Evolutionary conservation across 371 early-diverging fungal species (phyloP), one percentile per base, ranked within the genome.

Genomic region (Rhizopus delemar): DNA sequence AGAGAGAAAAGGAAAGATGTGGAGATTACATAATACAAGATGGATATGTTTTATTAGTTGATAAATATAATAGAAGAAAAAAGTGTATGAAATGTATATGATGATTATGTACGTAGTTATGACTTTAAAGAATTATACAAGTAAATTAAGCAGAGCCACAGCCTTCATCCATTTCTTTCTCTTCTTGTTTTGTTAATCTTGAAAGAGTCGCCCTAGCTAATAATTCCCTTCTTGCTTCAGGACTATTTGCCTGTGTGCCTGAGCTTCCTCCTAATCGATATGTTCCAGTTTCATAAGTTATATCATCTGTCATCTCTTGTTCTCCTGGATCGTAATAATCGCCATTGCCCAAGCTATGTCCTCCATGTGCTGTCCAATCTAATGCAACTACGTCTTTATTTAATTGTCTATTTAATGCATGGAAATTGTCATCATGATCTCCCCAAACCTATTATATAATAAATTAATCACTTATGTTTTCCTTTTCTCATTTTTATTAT

Each of bases 361-460:
- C 89, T 3, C 83, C 75, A 53, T 77, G 74, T 3, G 76, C 77
- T 13, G 85, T 85, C 87, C 88, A 86, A 56, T 89, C 86, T 50
- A 88, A 57, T 28, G 70, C 69, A 11, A 86, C 73, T 0, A 88
- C 87, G 54, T 93, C 91, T 60, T 83, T 81, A 60, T 90, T 92
- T 16, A 92, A 77, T 59, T 89, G 81, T 46, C 93, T 78, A 62
- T 93, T 90, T 7, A 96, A 74, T 5, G 78, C 77, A 69, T 92
- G 92, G 65, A 96, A 96, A 31, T 85, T 75, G 12, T 85, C 86
- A 63, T 92, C 92, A 51, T 96, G 96, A 8, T 86, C 92, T 12
- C 77, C 61, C 80, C 86, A 88, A n/a, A 91, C 83, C 83, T 73
- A 59, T 3, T 22, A 34, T 31, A 56, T 12, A 33, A 51, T 41